Conservation (phyloP, 306 rosid genomes). For the Crotalaria pallida region DNA sequence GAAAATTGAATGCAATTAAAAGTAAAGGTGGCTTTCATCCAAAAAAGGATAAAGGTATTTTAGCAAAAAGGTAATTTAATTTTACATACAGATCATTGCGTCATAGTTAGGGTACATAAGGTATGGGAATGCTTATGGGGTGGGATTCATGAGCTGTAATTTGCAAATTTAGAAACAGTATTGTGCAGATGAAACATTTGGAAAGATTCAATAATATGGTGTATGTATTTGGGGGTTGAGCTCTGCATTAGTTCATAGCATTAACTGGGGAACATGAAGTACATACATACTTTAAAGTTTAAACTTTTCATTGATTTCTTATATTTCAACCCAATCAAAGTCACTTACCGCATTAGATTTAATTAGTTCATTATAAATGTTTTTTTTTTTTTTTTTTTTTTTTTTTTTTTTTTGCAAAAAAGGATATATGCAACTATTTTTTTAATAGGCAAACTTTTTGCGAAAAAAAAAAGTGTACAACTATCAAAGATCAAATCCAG, state of each 20-base stretch:
- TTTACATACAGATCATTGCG: conserved; percentile 8
- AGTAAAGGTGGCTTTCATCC: background rate
- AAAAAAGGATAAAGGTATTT: background rate
- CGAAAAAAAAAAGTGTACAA: background rate
- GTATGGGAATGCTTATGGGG: conserved; percentile 28
- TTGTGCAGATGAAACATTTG: conserved; percentile 18
- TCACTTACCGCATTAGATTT: background rate
- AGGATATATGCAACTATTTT: no score
- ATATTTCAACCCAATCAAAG: conserved; percentile 1
- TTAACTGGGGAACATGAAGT: background rate
- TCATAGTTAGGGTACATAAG: conserved; percentile 23
- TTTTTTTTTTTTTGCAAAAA: no score
- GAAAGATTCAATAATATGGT: conserved; percentile 6
- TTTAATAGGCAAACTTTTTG: no score
- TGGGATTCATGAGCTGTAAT: conserved; percentile 11
- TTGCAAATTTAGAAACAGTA: conserved; percentile 16
- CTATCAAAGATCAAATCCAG: no score
- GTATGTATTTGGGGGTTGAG: background rate
- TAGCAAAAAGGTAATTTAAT: conserved; percentile 5
- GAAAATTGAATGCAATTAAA: conserved; percentile 12
- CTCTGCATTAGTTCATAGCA: background rate
- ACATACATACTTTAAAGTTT: no score
- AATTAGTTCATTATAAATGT: no score
- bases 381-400: no score
- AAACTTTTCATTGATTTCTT: background rate